phyloP scores from a whole-genome alignment of 192 early-diverging fungal species.

The Coemansia sp. region DNA sequence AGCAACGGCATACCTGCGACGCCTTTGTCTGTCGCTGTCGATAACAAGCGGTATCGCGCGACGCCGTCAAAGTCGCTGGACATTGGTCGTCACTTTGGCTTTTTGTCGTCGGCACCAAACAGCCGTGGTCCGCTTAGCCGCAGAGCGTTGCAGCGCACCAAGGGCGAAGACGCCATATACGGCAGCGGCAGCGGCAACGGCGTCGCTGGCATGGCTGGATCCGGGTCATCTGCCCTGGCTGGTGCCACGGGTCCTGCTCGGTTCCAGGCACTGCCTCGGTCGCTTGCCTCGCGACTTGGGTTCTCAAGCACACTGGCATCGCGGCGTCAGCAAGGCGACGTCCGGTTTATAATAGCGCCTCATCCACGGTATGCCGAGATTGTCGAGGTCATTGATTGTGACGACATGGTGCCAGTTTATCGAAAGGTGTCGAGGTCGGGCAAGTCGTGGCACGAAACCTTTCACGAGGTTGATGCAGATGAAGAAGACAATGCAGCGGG shows the following conservation, averaged over 20 bases:
- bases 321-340: constrained; percentile 30
- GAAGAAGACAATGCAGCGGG: constrained; percentile 6
- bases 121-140: constrained; percentile 30
- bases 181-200: neutral
- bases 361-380: constrained; percentile 37
- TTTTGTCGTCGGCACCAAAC: neutral
- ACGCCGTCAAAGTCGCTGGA: constrained; percentile 43
- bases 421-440: constrained; percentile 51
- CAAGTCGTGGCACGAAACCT: constrained; percentile 53
- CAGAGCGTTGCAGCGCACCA: constrained; percentile 34
- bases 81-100: constrained; percentile 7
- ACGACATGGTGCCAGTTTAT: constrained; percentile 37
- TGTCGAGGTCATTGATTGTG: constrained; percentile 46
- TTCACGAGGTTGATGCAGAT: constrained; percentile 46
- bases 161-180: constrained; percentile 37
- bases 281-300: constrained; percentile 40
- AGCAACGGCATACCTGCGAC: neutral
- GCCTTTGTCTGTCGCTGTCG: neutral
- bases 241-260: constrained; percentile 25
- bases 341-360: constrained; percentile 47
- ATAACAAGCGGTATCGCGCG: constrained; percentile 4
- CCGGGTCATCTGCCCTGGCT: neutral
- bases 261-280: constrained; percentile 44
- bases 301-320: constrained; percentile 35
- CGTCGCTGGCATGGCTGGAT: neutral